Conservation (phyloP, 371 early-diverging fungal species). For the Coemansia sp. region DNA sequence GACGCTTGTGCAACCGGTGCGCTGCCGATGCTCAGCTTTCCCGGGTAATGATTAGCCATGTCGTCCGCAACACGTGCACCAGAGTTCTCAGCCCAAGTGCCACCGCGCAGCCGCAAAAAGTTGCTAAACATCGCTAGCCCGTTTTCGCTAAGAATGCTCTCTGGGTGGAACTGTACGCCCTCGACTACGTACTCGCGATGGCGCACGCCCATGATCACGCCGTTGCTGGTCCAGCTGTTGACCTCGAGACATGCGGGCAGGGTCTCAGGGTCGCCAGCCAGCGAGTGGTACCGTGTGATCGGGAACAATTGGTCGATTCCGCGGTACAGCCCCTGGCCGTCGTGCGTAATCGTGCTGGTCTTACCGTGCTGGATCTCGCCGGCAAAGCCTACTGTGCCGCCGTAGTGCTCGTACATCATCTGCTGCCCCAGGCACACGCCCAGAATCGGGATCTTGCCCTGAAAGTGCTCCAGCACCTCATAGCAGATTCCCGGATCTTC, state of each 20-base stretch:
- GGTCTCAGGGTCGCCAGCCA: slow-evolving; percentile 81
- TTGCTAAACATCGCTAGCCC: slow-evolving; percentile 83
- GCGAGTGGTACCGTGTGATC: slow-evolving; percentile 93
- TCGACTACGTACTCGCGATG: slow-evolving; percentile 86
- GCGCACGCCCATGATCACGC: slow-evolving; percentile 91
- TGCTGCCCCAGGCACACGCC: slow-evolving; percentile 97
- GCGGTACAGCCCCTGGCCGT: slow-evolving; percentile 82
- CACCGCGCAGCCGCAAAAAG: slow-evolving; percentile 83
- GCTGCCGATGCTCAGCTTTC: not conserved
- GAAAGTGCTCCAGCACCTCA: slow-evolving; percentile 78
- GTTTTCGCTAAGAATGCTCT: slow-evolving; percentile 88
- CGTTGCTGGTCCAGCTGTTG: slow-evolving; percentile 81
- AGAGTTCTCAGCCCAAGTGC: slow-evolving; percentile 76
- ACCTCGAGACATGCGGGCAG: slow-evolving; percentile 81
- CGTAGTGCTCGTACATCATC: slow-evolving; percentile 92
- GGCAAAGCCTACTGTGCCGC: slow-evolving; percentile 85
- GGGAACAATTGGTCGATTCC: slow-evolving; percentile 63
- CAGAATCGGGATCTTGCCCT: slow-evolving; percentile 92
- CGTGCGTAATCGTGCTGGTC: slow-evolving; percentile 82
- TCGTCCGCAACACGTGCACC: slow-evolving; percentile 50
- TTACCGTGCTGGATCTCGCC: slow-evolving; percentile 96
- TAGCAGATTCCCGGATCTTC: slow-evolving; percentile 88
- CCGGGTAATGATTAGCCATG: slow-evolving; percentile 35
- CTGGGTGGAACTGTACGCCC: slow-evolving; percentile 97
- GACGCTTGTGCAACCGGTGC: not conserved